A percentile compares a stretch with the other conserved stretches of the same genome.
Conservation (phyloP, 768 basidiomycete genomes). For the Collybiopsis confluens region DNA sequence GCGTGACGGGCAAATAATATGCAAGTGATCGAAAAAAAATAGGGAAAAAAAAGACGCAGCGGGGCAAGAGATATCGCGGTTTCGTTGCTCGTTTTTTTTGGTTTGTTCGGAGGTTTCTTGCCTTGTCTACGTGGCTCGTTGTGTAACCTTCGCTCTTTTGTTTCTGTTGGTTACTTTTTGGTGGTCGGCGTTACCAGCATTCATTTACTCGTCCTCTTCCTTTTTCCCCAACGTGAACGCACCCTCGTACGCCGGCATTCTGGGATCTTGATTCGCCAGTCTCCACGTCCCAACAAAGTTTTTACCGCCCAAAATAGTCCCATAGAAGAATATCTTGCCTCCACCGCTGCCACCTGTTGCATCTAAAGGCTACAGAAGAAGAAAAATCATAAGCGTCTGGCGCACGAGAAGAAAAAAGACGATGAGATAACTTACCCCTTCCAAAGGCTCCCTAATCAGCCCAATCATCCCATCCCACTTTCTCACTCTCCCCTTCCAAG, state of each 20-base stretch:
- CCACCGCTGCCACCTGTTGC: not conserved
- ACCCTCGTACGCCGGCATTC: slow-evolving; percentile 54
- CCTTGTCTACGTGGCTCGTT: too few species aligned
- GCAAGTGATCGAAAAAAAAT: not conserved
- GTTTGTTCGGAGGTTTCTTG: too few species aligned
- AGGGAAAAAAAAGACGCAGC: not conserved
- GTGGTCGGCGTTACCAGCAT: not conserved
- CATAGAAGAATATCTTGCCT: slow-evolving; percentile 53
- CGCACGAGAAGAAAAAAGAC: not conserved
- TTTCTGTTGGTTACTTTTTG: not conserved
- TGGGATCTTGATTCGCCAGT: slow-evolving; percentile 37
- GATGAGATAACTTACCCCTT: slow-evolving; percentile 19
- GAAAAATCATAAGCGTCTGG: too few species aligned
- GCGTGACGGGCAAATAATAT: too few species aligned
- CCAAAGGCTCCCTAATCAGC: not conserved
- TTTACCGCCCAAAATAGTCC: slow-evolving; percentile 61
- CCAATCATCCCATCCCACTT: slow-evolving; percentile 32
- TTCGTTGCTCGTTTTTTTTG: too few species aligned
- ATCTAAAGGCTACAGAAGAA: not conserved
- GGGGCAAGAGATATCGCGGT: not conserved
- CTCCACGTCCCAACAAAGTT: slow-evolving; percentile 77
- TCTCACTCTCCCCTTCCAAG: slow-evolving; percentile 30
- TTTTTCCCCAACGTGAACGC: slow-evolving; percentile 59
- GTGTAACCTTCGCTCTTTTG: too few species aligned
- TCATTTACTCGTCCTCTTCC: slow-evolving; percentile 17